Conservation (phyloP, 352 stramenopile genomes). For the Phytophthora hybrid region DNA sequence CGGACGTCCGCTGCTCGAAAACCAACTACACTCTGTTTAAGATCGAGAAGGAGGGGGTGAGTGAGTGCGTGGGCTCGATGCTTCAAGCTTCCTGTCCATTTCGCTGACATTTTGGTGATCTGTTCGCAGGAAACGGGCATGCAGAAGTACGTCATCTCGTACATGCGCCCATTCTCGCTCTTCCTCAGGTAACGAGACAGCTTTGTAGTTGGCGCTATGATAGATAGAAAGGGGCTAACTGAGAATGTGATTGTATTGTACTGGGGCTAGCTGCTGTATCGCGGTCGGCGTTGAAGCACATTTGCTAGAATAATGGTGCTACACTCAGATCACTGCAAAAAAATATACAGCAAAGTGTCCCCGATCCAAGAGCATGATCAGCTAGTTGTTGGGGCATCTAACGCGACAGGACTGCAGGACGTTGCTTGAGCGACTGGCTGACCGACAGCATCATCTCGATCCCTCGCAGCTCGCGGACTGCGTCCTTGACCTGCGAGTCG, state of each 20-base stretch:
- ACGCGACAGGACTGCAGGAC: slow-evolving; percentile 8
- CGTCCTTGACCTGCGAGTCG: slow-evolving; percentile 56
- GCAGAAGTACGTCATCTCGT: slow-evolving; percentile 85
- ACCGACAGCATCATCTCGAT: slow-evolving; percentile 86
- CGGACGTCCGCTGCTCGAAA: slow-evolving; percentile 70
- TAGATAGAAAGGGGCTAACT: background rate
- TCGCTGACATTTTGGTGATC: background rate
- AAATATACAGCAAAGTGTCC: slow-evolving; percentile 24
- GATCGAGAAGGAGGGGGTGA: slow-evolving; percentile 84
- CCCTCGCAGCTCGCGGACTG: slow-evolving; percentile 64
- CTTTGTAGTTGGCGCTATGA: too few relatives aligned
- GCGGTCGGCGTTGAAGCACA: slow-evolving; percentile 73
- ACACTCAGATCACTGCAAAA: slow-evolving; percentile 3
- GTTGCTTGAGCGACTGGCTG: slow-evolving; percentile 56
- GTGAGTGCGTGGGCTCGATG: background rate
- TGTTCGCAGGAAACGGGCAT: slow-evolving; percentile 57
- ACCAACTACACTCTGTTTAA: slow-evolving; percentile 79
- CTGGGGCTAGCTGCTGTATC: slow-evolving; percentile 65
- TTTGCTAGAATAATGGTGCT: slow-evolving; percentile 54
- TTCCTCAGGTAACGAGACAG: slow-evolving; percentile 67
- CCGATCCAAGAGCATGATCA: background rate
- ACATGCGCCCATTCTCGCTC: slow-evolving; percentile 79
- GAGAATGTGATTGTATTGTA: slow-evolving; percentile 4
- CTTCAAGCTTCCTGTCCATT: background rate
- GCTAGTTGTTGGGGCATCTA: background rate